Evolutionary conservation across 176 grass and related monocot species (phyloP), one percentile per base, ranked within the genome.

Genomic region (Alloteropsis semialata): DNA sequence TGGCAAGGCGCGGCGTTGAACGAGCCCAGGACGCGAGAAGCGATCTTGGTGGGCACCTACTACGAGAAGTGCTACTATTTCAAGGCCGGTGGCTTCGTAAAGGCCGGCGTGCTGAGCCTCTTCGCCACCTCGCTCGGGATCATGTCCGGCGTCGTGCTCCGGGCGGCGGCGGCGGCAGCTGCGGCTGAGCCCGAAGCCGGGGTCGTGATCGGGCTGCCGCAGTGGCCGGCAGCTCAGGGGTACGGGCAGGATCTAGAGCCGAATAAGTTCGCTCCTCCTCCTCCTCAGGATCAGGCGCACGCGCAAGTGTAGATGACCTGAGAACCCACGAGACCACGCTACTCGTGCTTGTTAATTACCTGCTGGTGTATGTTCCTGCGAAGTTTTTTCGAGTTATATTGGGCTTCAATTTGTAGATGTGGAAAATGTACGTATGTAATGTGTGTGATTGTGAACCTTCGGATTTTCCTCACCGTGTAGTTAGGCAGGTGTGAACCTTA

Each of bases 11-110:
- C 16, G 39, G 0, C 0, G 25, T n/a, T 15, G 75, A 78, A 78
- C 57, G 17, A 15, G 55, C 5, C 24, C 16, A 3, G 5, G 15
- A 43, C 39, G 15, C 39, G 75, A 39, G 0, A 1, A 10, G n/a
- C 41, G 4, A 8, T 4, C 17, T 0, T 44, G 8, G 5, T 0
- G 0, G 21, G 10, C 6, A 1, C 8, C 22, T 1, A 2, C 0
- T 5, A 13, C 5, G 10, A 1, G 0, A 3, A 16, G 18, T 76
- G 74, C 53, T 0, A 2, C 2, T 34, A 36, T 28, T 2, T 79
- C 17, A 33, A 5, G 76, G 25, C 0, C 39, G 25, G 18, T 18
- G 28, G 36, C 10, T 79, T 79, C 76, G 13, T 4, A 8, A 36
- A 18, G 25, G 59, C 42, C 18, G 57, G 42, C 5, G 9, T 79